phyloP scores from a whole-genome alignment of 805 yeast species.

The Maudiozyma barnettii region DNA sequence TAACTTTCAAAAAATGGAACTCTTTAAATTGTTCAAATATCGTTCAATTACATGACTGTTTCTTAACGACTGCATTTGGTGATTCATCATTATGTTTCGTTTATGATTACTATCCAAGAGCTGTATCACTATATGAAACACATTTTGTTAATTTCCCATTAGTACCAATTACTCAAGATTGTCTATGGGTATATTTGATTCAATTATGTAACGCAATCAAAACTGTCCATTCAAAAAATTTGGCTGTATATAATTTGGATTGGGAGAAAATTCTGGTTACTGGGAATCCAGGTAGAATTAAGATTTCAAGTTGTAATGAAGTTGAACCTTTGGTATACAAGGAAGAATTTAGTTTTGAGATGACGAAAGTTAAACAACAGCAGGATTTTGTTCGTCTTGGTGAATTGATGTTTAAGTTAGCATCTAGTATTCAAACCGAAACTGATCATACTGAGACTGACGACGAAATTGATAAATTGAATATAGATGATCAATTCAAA shows the following conservation, averaged over 20 bases:
- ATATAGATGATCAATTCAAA: constrained; percentile 40
- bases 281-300: constrained; percentile 52
- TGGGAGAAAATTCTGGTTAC: constrained; percentile 67
- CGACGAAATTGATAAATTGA: constrained; percentile 6
- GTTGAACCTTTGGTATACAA: constrained; percentile 51
- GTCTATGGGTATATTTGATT: constrained; percentile 65
- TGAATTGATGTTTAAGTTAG: constrained; percentile 30
- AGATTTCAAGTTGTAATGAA: constrained; percentile 63
- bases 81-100: constrained; percentile 66
- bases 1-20: constrained; percentile 57
- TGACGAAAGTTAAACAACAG: constrained; percentile 32
- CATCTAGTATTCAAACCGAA: constrained; percentile 13
- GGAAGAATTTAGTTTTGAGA: constrained; percentile 10
- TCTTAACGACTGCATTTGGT: constrained; percentile 79
- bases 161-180: constrained; percentile 43
- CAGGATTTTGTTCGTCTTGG: constrained; percentile 57
- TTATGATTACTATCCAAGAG: constrained; percentile 77
- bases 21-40: constrained; percentile 41
- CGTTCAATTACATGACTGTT: constrained; percentile 66
- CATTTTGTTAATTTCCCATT: constrained; percentile 40
- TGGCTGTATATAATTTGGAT: constrained; percentile 48
- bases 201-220: constrained; percentile 65
- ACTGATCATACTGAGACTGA: constrained; percentile 5
- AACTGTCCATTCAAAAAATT: constrained; percentile 53
- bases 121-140: constrained; percentile 59